A percentile compares a stretch with the other conserved stretches of the same genome.
Evolutionary conservation across 208 protist genomes (phyloP).

Genomic region (Balamuthia mandrillaris): DNA sequence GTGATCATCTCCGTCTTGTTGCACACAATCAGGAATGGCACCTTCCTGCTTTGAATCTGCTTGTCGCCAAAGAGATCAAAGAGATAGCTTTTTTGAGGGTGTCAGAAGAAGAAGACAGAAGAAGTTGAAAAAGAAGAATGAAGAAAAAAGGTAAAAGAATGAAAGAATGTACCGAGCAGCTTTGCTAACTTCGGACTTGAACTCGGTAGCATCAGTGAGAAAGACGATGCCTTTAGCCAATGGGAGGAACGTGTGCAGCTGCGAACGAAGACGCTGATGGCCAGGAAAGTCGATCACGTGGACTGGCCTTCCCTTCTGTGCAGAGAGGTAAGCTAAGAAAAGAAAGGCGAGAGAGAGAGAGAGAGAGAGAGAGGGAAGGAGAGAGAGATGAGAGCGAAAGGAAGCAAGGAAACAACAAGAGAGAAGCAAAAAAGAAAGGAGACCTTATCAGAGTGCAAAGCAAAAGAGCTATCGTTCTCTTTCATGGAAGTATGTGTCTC

Average conservation of each 20-base stretch:
- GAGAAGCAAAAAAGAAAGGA: neutral
- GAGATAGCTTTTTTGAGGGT: no score
- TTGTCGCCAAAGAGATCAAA: constrained; percentile 35
- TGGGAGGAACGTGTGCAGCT: constrained; percentile 18
- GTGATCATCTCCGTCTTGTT: constrained; percentile 37
- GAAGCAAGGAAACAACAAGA: no score
- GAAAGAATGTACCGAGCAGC: neutral
- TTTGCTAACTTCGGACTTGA: neutral
- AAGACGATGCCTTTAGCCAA: constrained; percentile 12
- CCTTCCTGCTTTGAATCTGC: neutral
- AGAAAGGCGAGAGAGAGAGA: no score
- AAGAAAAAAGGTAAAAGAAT: no score
- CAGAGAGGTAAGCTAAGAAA: no score
- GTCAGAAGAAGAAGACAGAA: no score
- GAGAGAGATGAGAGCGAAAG: no score
- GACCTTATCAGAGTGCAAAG: neutral
- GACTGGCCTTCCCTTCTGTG: no score
- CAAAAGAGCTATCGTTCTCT: constrained; percentile 12
- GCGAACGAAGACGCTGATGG: constrained; percentile 9
- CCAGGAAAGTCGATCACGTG: no score
- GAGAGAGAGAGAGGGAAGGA: no score
- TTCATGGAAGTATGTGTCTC: constrained; percentile 16
- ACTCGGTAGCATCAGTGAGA: neutral
- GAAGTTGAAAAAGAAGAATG: no score
- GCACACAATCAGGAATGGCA: neutral